phyloP scores from a whole-genome alignment of 1,284 basidiomycete species.

The Ustilago trichophora region DNA sequence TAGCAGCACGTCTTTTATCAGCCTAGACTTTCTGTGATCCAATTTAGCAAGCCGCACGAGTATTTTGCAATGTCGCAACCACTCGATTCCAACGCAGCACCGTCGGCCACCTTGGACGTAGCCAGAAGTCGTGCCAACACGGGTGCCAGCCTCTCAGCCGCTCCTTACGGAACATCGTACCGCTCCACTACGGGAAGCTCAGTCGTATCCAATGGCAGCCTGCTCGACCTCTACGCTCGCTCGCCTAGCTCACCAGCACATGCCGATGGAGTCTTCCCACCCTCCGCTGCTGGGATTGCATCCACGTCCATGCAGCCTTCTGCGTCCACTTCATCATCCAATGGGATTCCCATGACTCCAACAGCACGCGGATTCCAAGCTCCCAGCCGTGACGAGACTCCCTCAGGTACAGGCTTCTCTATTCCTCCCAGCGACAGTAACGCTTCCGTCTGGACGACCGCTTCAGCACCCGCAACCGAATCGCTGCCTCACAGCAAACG shows the following conservation, averaged over 20 bases:
- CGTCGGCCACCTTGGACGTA: conserved; percentile 10
- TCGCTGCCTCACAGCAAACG: conserved; percentile 32
- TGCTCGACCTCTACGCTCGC: conserved; percentile 45
- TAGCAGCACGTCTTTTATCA: too few relatives aligned
- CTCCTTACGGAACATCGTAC: conserved; percentile 20
- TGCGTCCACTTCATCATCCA: background rate
- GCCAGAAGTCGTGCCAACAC: conserved; percentile 32
- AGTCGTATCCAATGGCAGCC: conserved; percentile 38
- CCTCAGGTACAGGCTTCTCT: too few relatives aligned
- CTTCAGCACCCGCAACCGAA: conserved; percentile 18
- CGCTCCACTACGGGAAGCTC: conserved; percentile 30
- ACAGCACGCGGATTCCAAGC: conserved; percentile 29
- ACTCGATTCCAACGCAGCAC: background rate
- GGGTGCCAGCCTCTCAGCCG: conserved; percentile 23
- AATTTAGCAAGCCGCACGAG: too few relatives aligned
- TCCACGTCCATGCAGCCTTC: background rate
- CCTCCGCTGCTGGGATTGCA: background rate
- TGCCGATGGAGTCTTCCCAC: background rate
- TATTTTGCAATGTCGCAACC: conserved; percentile 33
- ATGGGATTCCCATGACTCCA: conserved; percentile 3
- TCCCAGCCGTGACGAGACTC: background rate
- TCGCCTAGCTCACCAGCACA: conserved; percentile 23
- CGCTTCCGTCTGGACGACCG: conserved; percentile 36
- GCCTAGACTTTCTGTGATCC: too few relatives aligned
- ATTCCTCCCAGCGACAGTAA: conserved; percentile 34